Evolutionary conservation across 2,329 filamentous ascomycete genomes (phyloP).

Genomic region (Penicillium sp.): DNA sequence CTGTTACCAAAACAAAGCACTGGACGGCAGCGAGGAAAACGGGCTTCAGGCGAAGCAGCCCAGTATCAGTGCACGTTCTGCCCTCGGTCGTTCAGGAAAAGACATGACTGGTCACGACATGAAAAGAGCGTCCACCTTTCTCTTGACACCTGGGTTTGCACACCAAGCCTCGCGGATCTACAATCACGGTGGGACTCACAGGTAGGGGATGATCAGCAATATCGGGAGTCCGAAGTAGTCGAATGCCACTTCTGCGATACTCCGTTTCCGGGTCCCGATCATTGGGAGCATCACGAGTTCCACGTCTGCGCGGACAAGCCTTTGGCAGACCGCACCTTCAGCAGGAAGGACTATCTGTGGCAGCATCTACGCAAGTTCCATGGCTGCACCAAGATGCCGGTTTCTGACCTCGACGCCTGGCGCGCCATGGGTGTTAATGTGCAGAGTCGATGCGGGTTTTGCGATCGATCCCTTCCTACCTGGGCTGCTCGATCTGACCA

Average conservation of each 20-base stretch:
- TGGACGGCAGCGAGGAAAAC: slow-evolving; percentile 6
- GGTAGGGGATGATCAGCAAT: too few relatives aligned
- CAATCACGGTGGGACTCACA: too few relatives aligned
- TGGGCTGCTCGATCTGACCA: slow-evolving; percentile 56
- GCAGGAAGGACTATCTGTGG: slow-evolving; percentile 56
- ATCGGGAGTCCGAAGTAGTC: not conserved
- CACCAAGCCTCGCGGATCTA: slow-evolving; percentile 22
- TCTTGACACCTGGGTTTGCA: slow-evolving; percentile 45
- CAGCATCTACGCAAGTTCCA: slow-evolving; percentile 58
- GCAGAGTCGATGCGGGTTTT: slow-evolving; percentile 56
- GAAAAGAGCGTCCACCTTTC: slow-evolving; percentile 51
- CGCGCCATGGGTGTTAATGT: slow-evolving; percentile 52
- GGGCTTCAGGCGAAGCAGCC: slow-evolving; percentile 3
- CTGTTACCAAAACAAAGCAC: slow-evolving; percentile 14
- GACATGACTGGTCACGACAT: slow-evolving; percentile 52
- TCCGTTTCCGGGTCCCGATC: slow-evolving; percentile 44
- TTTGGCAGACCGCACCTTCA: slow-evolving; percentile 53
- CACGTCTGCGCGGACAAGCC: slow-evolving; percentile 52
- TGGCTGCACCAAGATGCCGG: slow-evolving; percentile 49
- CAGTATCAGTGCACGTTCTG: slow-evolving; percentile 52
- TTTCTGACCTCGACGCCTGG: slow-evolving; percentile 55
- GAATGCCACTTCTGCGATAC: slow-evolving; percentile 52
- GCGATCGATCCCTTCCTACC: slow-evolving; percentile 45
- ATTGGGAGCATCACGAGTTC: slow-evolving; percentile 54
- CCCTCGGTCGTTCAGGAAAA: slow-evolving; percentile 47